These are phyloP conservation scores for Calonectria honghensis DNA, from an alignment of 2,329 filamentous ascomycete species.

Conservation along the genomic window DNA sequence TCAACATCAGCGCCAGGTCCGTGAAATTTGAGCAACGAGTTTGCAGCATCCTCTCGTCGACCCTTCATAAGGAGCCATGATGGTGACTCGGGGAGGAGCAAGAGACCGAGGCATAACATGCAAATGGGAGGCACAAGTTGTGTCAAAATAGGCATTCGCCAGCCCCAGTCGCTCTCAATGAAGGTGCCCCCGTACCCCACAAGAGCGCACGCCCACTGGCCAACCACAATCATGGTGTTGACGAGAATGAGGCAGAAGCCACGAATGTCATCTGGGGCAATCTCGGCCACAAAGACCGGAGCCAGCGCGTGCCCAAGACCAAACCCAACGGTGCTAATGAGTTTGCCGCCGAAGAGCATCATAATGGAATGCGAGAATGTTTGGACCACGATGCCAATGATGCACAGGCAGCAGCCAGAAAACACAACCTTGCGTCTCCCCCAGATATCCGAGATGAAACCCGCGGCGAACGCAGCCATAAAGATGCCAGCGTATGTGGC, in stretches of 20 bases:
- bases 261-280: slow-evolving; percentile 55
- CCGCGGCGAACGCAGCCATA: slow-evolving; percentile 51
- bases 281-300: slow-evolving; percentile 56
- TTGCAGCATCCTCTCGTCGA: slow-evolving; percentile 57
- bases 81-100: slow-evolving; percentile 66
- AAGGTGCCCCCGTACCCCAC: slow-evolving; percentile 44
- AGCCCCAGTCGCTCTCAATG: slow-evolving; percentile 54
- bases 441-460: slow-evolving; percentile 51
- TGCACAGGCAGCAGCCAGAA: slow-evolving; percentile 48
- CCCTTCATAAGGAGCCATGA: slow-evolving; percentile 65
- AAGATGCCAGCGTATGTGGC: slow-evolving; percentile 54
- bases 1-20: slow-evolving; percentile 49
- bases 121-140: slow-evolving; percentile 64
- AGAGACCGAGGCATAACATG: slow-evolving; percentile 59
- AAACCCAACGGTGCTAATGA: slow-evolving; percentile 54
- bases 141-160: slow-evolving; percentile 66
- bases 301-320: slow-evolving; percentile 55
- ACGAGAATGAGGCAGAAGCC: slow-evolving; percentile 54
- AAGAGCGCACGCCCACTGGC: slow-evolving; percentile 51
- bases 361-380: slow-evolving; percentile 48
- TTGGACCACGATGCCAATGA: slow-evolving; percentile 51
- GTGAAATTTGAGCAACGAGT: slow-evolving; percentile 46
- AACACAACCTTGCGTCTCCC: slow-evolving; percentile 50
- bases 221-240: slow-evolving; percentile 58
- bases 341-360: slow-evolving; percentile 55